Conservation (phyloP, 768 basidiomycete genomes). For the Pulveroboletus sp. region DNA sequence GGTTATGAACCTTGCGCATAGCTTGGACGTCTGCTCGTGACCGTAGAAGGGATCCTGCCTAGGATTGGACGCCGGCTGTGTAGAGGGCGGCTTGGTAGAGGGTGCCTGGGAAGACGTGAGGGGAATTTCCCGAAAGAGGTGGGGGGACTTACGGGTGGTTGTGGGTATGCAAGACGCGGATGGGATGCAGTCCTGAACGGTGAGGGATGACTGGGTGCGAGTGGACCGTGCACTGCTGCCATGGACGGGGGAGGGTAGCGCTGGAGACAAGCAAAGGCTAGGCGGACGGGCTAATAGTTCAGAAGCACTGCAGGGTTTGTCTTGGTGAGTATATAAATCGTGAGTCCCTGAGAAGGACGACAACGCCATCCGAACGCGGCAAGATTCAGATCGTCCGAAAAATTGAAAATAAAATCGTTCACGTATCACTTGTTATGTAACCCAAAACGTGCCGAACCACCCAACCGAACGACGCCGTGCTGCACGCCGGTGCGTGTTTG, state of each 20-base stretch:
- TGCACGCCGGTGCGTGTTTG: slow-evolving; percentile 21
- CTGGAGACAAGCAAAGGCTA: not conserved
- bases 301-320: slow-evolving; percentile 13
- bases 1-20: slow-evolving; percentile 77
- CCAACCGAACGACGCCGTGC: slow-evolving; percentile 22
- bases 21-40: slow-evolving; percentile 64
- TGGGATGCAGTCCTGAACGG: slow-evolving; percentile 30
- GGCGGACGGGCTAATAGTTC: slow-evolving; percentile 16
- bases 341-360: slow-evolving; percentile 15
- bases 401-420: not conserved
- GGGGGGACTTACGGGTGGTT: slow-evolving; percentile 20
- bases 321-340: slow-evolving; percentile 27
- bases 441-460: slow-evolving; percentile 24
- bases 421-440: slow-evolving; percentile 20
- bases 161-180: slow-evolving; percentile 26
- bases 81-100: slow-evolving; percentile 27
- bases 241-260: slow-evolving; percentile 24
- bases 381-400: slow-evolving; percentile 9
- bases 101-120: slow-evolving; percentile 20
- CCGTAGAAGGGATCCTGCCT: slow-evolving; percentile 42
- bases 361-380: slow-evolving; percentile 15
- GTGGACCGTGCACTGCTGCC: slow-evolving; percentile 32
- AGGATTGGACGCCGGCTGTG: slow-evolving; percentile 23
- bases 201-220: slow-evolving; percentile 26
- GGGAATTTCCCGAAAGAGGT: not conserved